phyloP scores from a whole-genome alignment of 1,284 basidiomycete genomes.

The Ustilago shanxiensis region DNA sequence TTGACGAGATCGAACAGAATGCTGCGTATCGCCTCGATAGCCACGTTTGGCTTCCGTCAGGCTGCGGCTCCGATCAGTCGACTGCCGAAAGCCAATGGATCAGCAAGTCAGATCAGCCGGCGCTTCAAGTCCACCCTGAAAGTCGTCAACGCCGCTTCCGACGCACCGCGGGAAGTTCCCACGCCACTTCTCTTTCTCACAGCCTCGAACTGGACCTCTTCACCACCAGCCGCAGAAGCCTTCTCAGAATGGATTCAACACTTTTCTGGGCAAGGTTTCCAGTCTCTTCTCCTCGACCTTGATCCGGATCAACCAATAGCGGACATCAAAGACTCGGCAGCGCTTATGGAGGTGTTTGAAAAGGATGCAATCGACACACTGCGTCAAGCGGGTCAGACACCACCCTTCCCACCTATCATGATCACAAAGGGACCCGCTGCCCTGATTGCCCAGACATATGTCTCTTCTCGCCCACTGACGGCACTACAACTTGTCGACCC shows the following conservation, averaged over 20 bases:
- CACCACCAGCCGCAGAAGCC: conserved; percentile 24
- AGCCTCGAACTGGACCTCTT: conserved; percentile 55
- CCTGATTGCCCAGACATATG: conserved; percentile 61
- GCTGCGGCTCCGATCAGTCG: not conserved
- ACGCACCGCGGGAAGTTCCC: conserved; percentile 57
- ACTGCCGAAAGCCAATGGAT: not conserved
- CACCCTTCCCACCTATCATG: conserved; percentile 63
- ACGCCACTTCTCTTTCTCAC: conserved; percentile 65
- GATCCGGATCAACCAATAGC: conserved; percentile 45
- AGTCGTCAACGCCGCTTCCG: conserved; percentile 20
- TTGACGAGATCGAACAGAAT: conserved; percentile 8
- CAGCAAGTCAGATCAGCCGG: conserved; percentile 8
- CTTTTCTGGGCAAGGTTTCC: conserved; percentile 48
- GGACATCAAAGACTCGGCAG: conserved; percentile 33
- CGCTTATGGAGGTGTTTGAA: conserved; percentile 42
- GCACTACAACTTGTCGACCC: conserved; percentile 63
- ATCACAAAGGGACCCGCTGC: conserved; percentile 46
- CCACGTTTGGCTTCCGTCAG: conserved; percentile 15
- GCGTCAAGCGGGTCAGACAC: conserved; percentile 28
- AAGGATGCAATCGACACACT: conserved; percentile 46
- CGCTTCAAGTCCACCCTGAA: conserved; percentile 38
- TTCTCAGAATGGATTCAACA: conserved; percentile 35
- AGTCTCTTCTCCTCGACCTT: conserved; percentile 56
- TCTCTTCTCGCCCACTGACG: conserved; percentile 61
- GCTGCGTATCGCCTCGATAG: conserved; percentile 23